These are phyloP conservation scores for Cyberlindnera mississippiensis DNA, from an alignment of 805 yeast genomes.

Conservation along the genomic window DNA sequence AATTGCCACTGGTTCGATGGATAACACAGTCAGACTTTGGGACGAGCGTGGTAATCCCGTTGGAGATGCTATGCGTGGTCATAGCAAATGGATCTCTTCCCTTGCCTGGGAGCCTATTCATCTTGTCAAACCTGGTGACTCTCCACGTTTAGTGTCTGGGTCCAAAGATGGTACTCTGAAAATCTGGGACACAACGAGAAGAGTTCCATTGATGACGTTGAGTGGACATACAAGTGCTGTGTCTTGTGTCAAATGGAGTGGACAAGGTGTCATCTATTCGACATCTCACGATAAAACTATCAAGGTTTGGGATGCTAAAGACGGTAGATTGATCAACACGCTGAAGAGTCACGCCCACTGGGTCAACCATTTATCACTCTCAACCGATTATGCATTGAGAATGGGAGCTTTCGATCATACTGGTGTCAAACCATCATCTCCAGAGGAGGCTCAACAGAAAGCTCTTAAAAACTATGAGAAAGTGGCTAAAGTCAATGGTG, in stretches of 20 bases:
- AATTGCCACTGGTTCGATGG: slow-evolving; percentile 97
- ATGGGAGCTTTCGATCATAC: slow-evolving; percentile 86
- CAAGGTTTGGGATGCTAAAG: slow-evolving; percentile 81
- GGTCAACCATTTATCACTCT: slow-evolving; percentile 91
- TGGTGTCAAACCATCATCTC: slow-evolving; percentile 40
- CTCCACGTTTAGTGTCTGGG: slow-evolving; percentile 74
- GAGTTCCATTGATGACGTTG: slow-evolving; percentile 65
- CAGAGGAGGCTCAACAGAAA: slow-evolving; percentile 42
- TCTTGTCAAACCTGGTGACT: slow-evolving; percentile 58
- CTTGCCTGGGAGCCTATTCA: slow-evolving; percentile 95
- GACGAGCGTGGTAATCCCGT: slow-evolving; percentile 68
- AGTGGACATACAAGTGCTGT: slow-evolving; percentile 88
- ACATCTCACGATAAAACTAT: slow-evolving; percentile 95
- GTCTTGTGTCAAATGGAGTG: slow-evolving; percentile 97
- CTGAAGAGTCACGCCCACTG: slow-evolving; percentile 93
- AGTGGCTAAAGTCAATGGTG: slow-evolving; percentile 51
- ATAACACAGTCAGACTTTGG: slow-evolving; percentile 85
- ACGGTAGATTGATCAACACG: slow-evolving; percentile 75
- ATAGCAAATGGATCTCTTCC: slow-evolving; percentile 84
- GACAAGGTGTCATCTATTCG: slow-evolving; percentile 75
- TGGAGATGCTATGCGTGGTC: slow-evolving; percentile 77
- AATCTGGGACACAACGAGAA: slow-evolving; percentile 80
- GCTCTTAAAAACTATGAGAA: slow-evolving; percentile 54
- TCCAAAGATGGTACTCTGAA: slow-evolving; percentile 90
- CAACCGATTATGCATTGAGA: slow-evolving; percentile 85